Conservation (phyloP, 1,284 basidiomycete genomes). For the Microbotryum lychnidis-dioicae region DNA sequence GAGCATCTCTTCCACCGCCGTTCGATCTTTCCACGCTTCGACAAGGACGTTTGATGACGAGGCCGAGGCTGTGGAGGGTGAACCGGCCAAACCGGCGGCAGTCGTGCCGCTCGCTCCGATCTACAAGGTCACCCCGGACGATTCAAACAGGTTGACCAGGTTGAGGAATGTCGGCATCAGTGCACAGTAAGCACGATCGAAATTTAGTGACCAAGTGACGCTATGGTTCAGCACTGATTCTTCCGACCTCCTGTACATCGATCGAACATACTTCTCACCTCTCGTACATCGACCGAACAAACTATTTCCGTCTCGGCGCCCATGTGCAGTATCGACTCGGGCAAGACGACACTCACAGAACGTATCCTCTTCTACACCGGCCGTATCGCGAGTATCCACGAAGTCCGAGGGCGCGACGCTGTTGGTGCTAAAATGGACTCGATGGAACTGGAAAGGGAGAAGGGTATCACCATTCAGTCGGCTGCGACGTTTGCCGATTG, state of each 20-base stretch:
- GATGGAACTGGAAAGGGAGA: slow-evolving; percentile 98
- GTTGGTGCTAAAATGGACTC: slow-evolving; percentile 99
- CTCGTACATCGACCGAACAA: neutral
- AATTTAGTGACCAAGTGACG: too few relatives aligned
- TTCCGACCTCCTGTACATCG: neutral
- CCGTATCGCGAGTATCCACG: slow-evolving; percentile 90
- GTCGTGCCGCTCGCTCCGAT: slow-evolving; percentile 20
- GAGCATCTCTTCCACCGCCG: neutral
- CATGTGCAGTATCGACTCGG: slow-evolving; percentile 56
- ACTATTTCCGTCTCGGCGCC: neutral
- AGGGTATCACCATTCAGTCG: slow-evolving; percentile 98
- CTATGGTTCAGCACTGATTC: neutral
- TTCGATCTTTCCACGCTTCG: slow-evolving; percentile 9
- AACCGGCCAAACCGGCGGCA: slow-evolving; percentile 16
- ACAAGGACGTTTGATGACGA: neutral
- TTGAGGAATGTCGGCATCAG: slow-evolving; percentile 45
- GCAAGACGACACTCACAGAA: slow-evolving; percentile 98
- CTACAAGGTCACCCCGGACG: slow-evolving; percentile 26
- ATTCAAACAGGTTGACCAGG: slow-evolving; percentile 37
- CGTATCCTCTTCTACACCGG: slow-evolving; percentile 95
- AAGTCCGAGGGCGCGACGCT: slow-evolving; percentile 87
- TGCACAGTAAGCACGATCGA: slow-evolving; percentile 40
- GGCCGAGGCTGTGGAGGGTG: slow-evolving; percentile 5
- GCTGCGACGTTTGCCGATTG: slow-evolving; percentile 98
- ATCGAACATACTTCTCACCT: neutral